Evolutionary conservation across 2,329 filamentous ascomycete species (phyloP).

Genomic region (Thermoascus crustaceus): DNA sequence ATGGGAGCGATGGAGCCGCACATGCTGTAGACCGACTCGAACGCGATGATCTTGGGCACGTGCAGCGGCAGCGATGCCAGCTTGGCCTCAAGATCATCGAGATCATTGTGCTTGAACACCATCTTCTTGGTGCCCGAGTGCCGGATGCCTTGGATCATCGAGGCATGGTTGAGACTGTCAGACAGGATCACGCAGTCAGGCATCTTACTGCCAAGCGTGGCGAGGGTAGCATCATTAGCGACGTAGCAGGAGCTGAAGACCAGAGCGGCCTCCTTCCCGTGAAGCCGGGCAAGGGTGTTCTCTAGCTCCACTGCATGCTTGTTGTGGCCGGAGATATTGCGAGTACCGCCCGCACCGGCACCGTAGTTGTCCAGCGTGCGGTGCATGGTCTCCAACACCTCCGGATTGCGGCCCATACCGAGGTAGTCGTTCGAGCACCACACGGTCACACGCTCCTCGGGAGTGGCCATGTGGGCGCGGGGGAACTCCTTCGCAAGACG

Average conservation of each 20-base stretch:
- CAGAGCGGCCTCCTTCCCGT: slow-evolving; percentile 83
- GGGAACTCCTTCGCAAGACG: slow-evolving; percentile 94
- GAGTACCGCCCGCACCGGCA: slow-evolving; percentile 86
- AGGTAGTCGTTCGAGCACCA: slow-evolving; percentile 99
- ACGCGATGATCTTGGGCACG: slow-evolving; percentile 94
- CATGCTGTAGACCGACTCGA: slow-evolving; percentile 99
- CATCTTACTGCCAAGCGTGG: slow-evolving; percentile 92
- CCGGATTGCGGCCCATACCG: slow-evolving; percentile 87
- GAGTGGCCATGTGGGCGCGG: slow-evolving; percentile 77
- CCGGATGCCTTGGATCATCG: slow-evolving; percentile 98
- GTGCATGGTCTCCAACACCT: slow-evolving; percentile 87
- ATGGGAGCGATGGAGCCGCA: slow-evolving; percentile 96
- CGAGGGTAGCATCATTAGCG: slow-evolving; percentile 92
- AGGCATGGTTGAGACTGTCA: slow-evolving; percentile 94
- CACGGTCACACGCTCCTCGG: slow-evolving; percentile 82
- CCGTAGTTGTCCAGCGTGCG: slow-evolving; percentile 90
- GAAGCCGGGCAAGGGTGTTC: slow-evolving; percentile 71
- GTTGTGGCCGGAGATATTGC: slow-evolving; percentile 98
- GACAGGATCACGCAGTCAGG: slow-evolving; percentile 97
- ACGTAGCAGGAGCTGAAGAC: slow-evolving; percentile 98
- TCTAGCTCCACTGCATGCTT: slow-evolving; percentile 84
- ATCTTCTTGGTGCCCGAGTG: slow-evolving; percentile 96
- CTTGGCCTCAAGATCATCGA: slow-evolving; percentile 88
- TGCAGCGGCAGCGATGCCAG: slow-evolving; percentile 76
- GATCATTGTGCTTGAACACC: slow-evolving; percentile 97